Percentiles rank a stretch among this genome's conserved stretches.
phyloP scores from a whole-genome alignment of 164 flowering plant genomes.

The Tetracentron sinense region DNA sequence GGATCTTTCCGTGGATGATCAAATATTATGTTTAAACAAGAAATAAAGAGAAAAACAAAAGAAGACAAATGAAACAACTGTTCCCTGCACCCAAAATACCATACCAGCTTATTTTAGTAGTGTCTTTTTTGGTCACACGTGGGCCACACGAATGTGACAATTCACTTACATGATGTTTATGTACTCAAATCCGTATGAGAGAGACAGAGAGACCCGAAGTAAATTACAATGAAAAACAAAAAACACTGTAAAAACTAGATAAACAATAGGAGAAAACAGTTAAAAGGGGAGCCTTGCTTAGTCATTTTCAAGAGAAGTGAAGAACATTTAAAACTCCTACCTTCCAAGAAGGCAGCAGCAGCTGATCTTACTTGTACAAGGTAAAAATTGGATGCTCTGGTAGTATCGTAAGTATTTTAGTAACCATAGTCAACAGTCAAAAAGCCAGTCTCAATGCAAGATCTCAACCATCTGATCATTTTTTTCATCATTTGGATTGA shows the following conservation, averaged over 20 bases:
- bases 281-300: not conserved
- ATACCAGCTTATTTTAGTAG: not conserved
- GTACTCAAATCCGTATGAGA: not conserved
- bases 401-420: too few relatives aligned
- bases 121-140: not conserved
- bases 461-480: too few relatives aligned
- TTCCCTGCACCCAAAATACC: not conserved
- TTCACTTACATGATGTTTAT: not conserved
- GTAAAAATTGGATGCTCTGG: too few relatives aligned
- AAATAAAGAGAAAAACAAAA: not conserved
- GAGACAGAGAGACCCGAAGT: slow-evolving; percentile 3
- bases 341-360: too few relatives aligned
- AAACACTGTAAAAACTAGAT: not conserved
- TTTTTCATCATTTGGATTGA: too few relatives aligned
- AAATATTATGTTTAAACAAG: too few relatives aligned
- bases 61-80: not conserved
- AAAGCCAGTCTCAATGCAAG: too few relatives aligned
- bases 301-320: not conserved
- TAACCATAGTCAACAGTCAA: too few relatives aligned
- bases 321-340: not conserved
- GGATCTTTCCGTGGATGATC: too few relatives aligned
- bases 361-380: too few relatives aligned
- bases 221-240: too few relatives aligned
- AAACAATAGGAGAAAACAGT: not conserved
- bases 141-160: not conserved